A percentile compares a stretch with the other conserved stretches of the same genome.
These are phyloP conservation scores for Allium sativum DNA, from an alignment of 106 monocot genomes.

Conservation along the genomic window DNA sequence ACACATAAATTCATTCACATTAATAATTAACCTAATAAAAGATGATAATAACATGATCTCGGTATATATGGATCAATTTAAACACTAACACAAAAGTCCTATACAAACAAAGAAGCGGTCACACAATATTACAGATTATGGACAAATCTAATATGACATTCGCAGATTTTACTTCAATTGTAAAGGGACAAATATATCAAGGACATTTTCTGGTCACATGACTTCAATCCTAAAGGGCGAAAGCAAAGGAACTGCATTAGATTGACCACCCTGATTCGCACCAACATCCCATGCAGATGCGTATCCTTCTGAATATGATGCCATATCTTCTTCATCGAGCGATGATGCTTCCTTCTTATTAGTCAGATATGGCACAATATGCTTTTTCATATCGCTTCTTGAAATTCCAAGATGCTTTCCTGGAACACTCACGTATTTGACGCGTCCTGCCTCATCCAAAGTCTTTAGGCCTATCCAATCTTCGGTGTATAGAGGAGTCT, in stretches of 20 bases:
- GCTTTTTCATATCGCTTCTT: conserved; percentile 51
- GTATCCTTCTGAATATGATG: neutral
- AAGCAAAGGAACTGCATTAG: neutral
- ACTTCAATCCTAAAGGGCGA: conserved; percentile 11
- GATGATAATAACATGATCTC: no score
- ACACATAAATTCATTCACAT: no score
- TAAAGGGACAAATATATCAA: no score
- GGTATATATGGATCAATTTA: no score
- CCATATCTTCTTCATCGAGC: neutral
- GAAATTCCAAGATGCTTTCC: conserved; percentile 74
- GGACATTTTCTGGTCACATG: neutral
- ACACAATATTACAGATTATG: no score
- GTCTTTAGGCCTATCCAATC: conserved; percentile 85
- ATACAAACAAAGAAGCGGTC: no score
- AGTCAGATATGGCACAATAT: conserved; percentile 59
- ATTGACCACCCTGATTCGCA: neutral
- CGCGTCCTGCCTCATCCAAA: conserved; percentile 62
- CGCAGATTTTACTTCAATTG: no score
- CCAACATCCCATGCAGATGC: conserved; percentile 6
- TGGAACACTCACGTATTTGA: conserved; percentile 41
- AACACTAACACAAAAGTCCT: no score
- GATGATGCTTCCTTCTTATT: neutral
- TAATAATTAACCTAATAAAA: no score
- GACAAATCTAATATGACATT: no score
- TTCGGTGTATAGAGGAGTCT: conserved; percentile 72